These are phyloP conservation scores for Fusarium albosuccineum DNA, from an alignment of 2,329 filamentous ascomycete genomes.

Conservation along the genomic window DNA sequence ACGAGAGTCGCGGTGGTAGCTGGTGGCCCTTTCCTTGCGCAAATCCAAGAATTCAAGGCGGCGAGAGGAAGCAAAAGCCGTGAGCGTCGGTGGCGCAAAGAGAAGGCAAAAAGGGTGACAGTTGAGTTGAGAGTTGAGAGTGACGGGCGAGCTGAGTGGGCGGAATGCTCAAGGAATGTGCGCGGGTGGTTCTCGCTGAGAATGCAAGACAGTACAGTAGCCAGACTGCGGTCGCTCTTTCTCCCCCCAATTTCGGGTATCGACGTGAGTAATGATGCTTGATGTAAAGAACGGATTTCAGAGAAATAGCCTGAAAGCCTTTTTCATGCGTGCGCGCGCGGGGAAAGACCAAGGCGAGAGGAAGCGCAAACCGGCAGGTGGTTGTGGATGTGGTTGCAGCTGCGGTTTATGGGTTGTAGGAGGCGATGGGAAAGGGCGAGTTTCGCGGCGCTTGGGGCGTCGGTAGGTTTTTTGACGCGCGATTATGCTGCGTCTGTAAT, in stretches of 20 bases:
- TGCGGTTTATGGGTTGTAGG: constrained; percentile 14
- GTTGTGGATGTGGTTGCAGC: constrained; percentile 28
- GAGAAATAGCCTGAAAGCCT: constrained; percentile 27
- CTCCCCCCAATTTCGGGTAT: constrained; percentile 12
- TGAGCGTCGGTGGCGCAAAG: constrained; percentile 14
- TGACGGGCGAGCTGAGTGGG: constrained; percentile 19
- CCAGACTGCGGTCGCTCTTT: constrained; percentile 40
- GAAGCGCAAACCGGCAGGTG: constrained; percentile 5
- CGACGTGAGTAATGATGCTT: constrained; percentile 6
- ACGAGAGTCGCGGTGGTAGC: constrained; percentile 12
- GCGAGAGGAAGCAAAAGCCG: constrained; percentile 3
- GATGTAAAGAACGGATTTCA: constrained; percentile 23
- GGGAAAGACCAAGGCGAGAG: constrained; percentile 11
- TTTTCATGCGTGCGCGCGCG: constrained; percentile 21
- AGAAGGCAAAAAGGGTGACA: background rate
- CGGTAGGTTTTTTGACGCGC: constrained; percentile 49
- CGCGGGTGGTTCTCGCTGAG: constrained; percentile 18
- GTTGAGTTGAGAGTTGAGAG: constrained; percentile 13
- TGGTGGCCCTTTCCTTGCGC: constrained; percentile 5
- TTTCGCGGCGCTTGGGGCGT: constrained; percentile 49
- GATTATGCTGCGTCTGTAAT: constrained; percentile 50
- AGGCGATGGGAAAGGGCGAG: constrained; percentile 32
- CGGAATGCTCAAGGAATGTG: constrained; percentile 25
- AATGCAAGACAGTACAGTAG: constrained; percentile 43
- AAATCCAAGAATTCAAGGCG: constrained; percentile 16